Evolutionary conservation across 257 asterid species (phyloP), one percentile per base, ranked within the genome.

Genomic region (Catharanthus roseus): DNA sequence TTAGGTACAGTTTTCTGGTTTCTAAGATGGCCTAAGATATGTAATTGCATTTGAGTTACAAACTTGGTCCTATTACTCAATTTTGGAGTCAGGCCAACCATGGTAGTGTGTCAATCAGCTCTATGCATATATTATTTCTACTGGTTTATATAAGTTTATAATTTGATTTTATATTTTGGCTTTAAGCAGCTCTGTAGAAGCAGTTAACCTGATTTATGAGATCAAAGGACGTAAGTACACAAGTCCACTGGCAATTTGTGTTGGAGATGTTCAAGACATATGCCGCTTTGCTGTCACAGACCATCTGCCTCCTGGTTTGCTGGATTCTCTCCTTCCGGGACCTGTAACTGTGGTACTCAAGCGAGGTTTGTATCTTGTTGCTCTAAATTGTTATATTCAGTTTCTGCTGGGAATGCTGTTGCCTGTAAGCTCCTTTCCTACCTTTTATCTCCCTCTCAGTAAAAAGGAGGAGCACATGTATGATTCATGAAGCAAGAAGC

Each of bases 221-320:
- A 91, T 89, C 77, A 95, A 95, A 81, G 96, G 99, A 11, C 95
- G 97, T 60, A 90, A 89, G 69, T 78, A 79, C 54, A 95, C 97
- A 3, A 89, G 86, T 55, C 99, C 97, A 44, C 87, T 91, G 18
- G 96, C 99, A 13, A 88, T 95, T 51, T 86, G 97, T 70, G 95
- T 91, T 16, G 95, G 85, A 7, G 91, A 93, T 78, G 89, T 91
- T 66, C 74, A 83, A 31, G 99, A 89, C 74, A 91, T 93, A 74
- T 77, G 74, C 29, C 86, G 79, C 18, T 91, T 83, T 73, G 97
- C 96, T 64, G 75, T 79, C 61, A 89, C 88, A 0, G 79, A 81
- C 44, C 90, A 88, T 81, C 77, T 92, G 77, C 97, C 97, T 73
- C 78, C 26, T 31, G 93, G 96, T 33, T 78, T 91, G 83, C 95